Base-by-base conservation (phyloP, 1,284 basidiomycete genomes). In the Sanghuangporus weigelae region DNA sequence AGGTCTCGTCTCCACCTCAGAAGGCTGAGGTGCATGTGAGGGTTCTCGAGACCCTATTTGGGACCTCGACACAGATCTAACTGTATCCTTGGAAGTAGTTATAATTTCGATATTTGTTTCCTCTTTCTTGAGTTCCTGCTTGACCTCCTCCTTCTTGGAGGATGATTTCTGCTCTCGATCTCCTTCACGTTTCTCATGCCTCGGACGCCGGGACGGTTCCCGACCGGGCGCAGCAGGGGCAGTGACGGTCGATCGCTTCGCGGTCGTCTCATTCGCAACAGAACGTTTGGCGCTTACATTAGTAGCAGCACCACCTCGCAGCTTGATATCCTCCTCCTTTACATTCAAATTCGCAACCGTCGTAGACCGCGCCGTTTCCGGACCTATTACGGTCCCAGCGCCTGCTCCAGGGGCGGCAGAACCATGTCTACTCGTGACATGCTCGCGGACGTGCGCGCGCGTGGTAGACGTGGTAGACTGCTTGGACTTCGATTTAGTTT, bases 241-340 rank as follows among this genome's bases (percentile, higher is more conserved):
- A 23, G 61, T 57, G 36, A 40, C 35, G n/a, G 61, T 63, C 31
- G 62, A 59, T n/a, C 57, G 44, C 38, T 53, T 57, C 19, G 57
- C 16, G 6, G 19, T 21, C 23, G 46, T 60, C 50, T 60, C 59
- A 36, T 60, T 60, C 49, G 48, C 59, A 44, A 42, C 7, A 14
- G 59, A 60, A 26, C 36, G 39, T 38, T 42, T 57, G 7, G 56
- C 35, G 39, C 44, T 48, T 14, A 44, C 31, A 42, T 23, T 48
- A 8, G 56, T 57, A 10, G 40, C n/a, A 21, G 40, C n/a, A 19
- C 35, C 44, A 16, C 39, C 48, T 42, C 23, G 38, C 11, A 21
- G 6, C 3, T 26, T 51, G 19, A n/a, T 21, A 40, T 54, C 21
- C 14, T 53, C 35, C 5, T 59, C 46, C 16, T 14, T 36, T 10